A percentile compares a stretch with the other conserved stretches of the same genome.
Conservation (phyloP, 805 yeast species). For the Candida parachauliodes region DNA sequence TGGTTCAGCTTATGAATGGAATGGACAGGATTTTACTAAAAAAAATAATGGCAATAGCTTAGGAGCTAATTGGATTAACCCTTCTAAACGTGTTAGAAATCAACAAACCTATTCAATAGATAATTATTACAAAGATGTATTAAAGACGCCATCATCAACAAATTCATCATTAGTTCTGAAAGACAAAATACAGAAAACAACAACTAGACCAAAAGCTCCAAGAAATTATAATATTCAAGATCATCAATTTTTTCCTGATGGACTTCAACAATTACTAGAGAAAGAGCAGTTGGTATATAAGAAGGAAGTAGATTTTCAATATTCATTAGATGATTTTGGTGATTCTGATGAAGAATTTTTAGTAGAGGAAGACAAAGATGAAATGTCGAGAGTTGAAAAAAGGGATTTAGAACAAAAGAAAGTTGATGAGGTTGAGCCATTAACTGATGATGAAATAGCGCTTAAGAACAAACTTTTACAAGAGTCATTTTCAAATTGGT, state of each 20-base stretch:
- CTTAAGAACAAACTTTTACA: conserved; percentile 51
- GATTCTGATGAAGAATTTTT: conserved; percentile 48
- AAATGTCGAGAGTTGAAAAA: conserved; percentile 32
- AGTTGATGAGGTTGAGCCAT: conserved; percentile 53
- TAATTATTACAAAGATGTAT: conserved; percentile 69
- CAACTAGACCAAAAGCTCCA: conserved; percentile 50
- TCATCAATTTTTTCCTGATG: conserved; percentile 67
- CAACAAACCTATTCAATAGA: conserved; percentile 77
- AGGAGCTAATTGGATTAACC: conserved; percentile 64
- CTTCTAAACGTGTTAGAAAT: conserved; percentile 70
- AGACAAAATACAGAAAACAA: conserved; percentile 11
- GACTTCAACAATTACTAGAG: conserved; percentile 49
- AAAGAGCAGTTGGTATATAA: conserved; percentile 65
- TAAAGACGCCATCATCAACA: conserved; percentile 31
- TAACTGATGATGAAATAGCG: conserved; percentile 59
- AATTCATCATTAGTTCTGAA: not conserved
- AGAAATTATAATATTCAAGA: conserved; percentile 63
- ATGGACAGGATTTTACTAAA: conserved; percentile 80
- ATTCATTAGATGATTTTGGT: conserved; percentile 58
- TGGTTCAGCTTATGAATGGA: conserved; percentile 93
- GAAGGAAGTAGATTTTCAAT: conserved; percentile 55
- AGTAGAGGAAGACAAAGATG: conserved; percentile 45
- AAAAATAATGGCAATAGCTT: conserved; percentile 33
- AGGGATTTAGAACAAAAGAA: conserved; percentile 48
- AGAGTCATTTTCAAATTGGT: conserved; percentile 65